Percentiles rank a stretch among this genome's conserved stretches.
Conservation (phyloP, 2,329 filamentous ascomycete genomes). For the Lomentospora prolificans region DNA sequence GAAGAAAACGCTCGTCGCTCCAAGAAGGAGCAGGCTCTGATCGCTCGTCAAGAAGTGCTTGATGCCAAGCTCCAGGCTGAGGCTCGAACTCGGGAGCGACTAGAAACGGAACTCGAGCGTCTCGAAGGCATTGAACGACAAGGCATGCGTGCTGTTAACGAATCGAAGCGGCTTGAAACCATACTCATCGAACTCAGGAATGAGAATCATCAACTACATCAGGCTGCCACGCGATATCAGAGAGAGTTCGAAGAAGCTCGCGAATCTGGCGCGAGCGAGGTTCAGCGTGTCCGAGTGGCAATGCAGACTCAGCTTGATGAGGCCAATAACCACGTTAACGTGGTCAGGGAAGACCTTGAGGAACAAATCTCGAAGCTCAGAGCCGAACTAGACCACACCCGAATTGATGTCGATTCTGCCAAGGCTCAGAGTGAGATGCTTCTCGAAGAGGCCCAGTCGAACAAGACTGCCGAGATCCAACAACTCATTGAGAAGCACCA, state of each 20-base stretch:
- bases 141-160: slow-evolving; percentile 53
- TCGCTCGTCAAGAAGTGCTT: slow-evolving; percentile 71
- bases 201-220: slow-evolving; percentile 65
- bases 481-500: slow-evolving; percentile 49
- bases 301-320: slow-evolving; percentile 75
- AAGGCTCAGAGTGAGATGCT: slow-evolving; percentile 77
- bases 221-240: slow-evolving; percentile 58
- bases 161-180: slow-evolving; percentile 50
- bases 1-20: slow-evolving; percentile 73
- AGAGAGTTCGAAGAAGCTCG: slow-evolving; percentile 77
- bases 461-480: slow-evolving; percentile 47
- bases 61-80: slow-evolving; percentile 70
- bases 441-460: slow-evolving; percentile 68
- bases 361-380: slow-evolving; percentile 65
- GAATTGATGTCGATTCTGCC: slow-evolving; percentile 68
- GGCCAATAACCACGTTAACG: slow-evolving; percentile 77
- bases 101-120: slow-evolving; percentile 57
- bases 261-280: slow-evolving; percentile 68
- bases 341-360: slow-evolving; percentile 72
- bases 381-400: slow-evolving; percentile 65
- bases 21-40: slow-evolving; percentile 67
- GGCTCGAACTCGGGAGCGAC: slow-evolving; percentile 55
- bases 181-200: slow-evolving; percentile 46
- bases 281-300: slow-evolving; percentile 67
- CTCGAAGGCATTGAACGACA: slow-evolving; percentile 55